Evolutionary conservation across 2,329 filamentous ascomycete species (phyloP).

Genomic region (Colletotrichum musae): DNA sequence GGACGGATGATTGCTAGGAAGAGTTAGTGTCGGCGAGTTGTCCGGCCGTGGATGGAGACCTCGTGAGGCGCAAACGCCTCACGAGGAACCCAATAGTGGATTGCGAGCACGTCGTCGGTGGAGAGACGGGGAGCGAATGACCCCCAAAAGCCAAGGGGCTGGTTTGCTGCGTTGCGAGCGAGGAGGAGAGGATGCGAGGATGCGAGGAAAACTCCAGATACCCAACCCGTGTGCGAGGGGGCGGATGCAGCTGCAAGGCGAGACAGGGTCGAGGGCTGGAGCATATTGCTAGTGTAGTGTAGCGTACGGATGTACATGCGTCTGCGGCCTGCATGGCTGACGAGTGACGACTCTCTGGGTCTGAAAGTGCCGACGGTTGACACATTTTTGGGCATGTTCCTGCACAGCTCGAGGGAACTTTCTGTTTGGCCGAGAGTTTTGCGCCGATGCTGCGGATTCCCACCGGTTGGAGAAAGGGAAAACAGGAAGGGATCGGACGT

Average conservation of each 20-base stretch:
- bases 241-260: slow-evolving; percentile 35
- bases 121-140: slow-evolving; percentile 11
- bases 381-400: slow-evolving; percentile 28
- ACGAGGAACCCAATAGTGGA: slow-evolving; percentile 1
- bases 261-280: slow-evolving; percentile 33
- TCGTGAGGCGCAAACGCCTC: slow-evolving; percentile 6
- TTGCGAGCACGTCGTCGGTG: slow-evolving; percentile 6
- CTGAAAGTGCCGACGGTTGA: slow-evolving; percentile 32
- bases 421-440: slow-evolving; percentile 2
- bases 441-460: slow-evolving; percentile 27
- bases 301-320: slow-evolving; percentile 9
- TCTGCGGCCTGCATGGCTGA: slow-evolving; percentile 21
- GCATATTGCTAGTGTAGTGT: background rate
- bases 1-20: slow-evolving; percentile 25
- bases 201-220: background rate
- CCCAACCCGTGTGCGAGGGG: slow-evolving; percentile 2
- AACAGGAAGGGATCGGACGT: slow-evolving; percentile 21
- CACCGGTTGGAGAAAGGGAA: slow-evolving; percentile 31
- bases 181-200: background rate
- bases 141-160: slow-evolving; percentile 16
- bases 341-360: slow-evolving; percentile 7
- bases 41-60: slow-evolving; percentile 31
- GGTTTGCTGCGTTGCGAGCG: background rate
- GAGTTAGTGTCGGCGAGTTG: slow-evolving; percentile 38
- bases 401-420: background rate